Evolutionary conservation across 352 stramenopile genomes (phyloP).

Genomic region (Phytophthora pinifolia): DNA sequence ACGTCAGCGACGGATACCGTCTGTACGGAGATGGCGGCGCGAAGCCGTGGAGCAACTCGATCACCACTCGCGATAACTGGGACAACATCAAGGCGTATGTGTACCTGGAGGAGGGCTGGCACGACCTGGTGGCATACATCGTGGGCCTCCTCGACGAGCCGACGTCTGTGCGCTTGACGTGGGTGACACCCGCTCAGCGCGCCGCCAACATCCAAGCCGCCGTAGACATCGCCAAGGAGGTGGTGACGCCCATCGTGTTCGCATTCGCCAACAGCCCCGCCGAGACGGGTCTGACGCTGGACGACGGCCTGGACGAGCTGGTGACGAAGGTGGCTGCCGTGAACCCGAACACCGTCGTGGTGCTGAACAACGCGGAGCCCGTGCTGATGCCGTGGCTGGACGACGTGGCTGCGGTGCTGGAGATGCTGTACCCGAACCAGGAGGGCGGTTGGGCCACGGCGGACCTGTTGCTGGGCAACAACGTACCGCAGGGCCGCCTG

Average conservation of each 20-base stretch:
- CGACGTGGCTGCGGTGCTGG: conserved; percentile 31
- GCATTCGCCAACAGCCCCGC: conserved; percentile 34
- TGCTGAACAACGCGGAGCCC: conserved; percentile 34
- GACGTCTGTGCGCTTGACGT: conserved; percentile 30
- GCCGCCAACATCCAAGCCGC: conserved; percentile 33
- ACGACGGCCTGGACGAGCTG: conserved; percentile 32
- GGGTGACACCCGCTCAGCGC: conserved; percentile 32
- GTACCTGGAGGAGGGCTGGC: conserved; percentile 31
- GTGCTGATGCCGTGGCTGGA: conserved; percentile 35
- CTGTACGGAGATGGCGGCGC: conserved; percentile 27
- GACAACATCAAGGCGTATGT: conserved; percentile 36
- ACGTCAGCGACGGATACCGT: conserved; percentile 26
- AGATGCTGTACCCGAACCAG: conserved; percentile 41
- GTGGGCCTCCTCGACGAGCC: conserved; percentile 30
- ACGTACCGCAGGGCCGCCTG: conserved; percentile 30
- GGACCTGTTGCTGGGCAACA: conserved; percentile 32
- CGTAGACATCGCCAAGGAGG: conserved; percentile 32
- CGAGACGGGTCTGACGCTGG: conserved; percentile 24
- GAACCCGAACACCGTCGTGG: conserved; percentile 39
- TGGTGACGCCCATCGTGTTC: conserved; percentile 34
- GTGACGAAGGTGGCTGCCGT: conserved; percentile 27
- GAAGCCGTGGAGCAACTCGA: conserved; percentile 36
- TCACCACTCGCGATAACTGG: conserved; percentile 34
- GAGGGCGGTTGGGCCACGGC: conserved; percentile 36
- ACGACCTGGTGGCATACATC: conserved; percentile 28